Conservation (phyloP, 306 rosid species). For the Cicer arietinum region DNA sequence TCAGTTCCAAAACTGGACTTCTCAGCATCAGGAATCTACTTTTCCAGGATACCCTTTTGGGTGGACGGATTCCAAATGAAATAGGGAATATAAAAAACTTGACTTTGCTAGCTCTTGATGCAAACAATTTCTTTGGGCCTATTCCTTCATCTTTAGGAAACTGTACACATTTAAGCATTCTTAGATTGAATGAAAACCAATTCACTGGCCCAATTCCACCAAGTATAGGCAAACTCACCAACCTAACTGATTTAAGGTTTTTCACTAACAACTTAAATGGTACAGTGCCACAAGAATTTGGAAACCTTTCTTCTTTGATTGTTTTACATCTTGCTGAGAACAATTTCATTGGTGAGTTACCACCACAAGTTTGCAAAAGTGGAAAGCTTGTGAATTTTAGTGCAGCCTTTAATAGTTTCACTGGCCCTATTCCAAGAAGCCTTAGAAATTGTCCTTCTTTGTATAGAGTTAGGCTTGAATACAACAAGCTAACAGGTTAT, state of each 20-base stretch:
- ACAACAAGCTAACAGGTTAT: constrained; percentile 52
- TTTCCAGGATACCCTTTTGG: constrained; percentile 51
- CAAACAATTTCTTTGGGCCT: constrained; percentile 50
- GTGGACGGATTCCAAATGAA: constrained; percentile 58
- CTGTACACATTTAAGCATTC: constrained; percentile 49
- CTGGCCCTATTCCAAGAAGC: constrained; percentile 58
- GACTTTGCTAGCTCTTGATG: constrained; percentile 52
- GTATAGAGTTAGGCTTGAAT: constrained; percentile 56
- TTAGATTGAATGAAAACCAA: constrained; percentile 48
- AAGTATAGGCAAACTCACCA: constrained; percentile 51
- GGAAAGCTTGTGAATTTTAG: constrained; percentile 59
- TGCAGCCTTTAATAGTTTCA: constrained; percentile 56
- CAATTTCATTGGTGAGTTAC: constrained; percentile 60
- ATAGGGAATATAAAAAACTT: constrained; percentile 58
- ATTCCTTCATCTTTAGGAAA: constrained; percentile 61
- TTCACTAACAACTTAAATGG: constrained; percentile 50
- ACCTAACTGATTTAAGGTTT: constrained; percentile 50
- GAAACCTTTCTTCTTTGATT: constrained; percentile 57
- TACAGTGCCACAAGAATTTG: constrained; percentile 53
- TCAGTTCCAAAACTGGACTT: constrained; percentile 50
- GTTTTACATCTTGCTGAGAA: constrained; percentile 62
- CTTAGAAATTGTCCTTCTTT: constrained; percentile 53
- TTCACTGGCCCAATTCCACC: constrained; percentile 57
- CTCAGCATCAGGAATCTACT: constrained; percentile 50
- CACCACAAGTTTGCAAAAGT: constrained; percentile 58